These are phyloP conservation scores for Rutstroemia sydowiana DNA, from an alignment of 2,329 filamentous ascomycete genomes.

Conservation along the genomic window DNA sequence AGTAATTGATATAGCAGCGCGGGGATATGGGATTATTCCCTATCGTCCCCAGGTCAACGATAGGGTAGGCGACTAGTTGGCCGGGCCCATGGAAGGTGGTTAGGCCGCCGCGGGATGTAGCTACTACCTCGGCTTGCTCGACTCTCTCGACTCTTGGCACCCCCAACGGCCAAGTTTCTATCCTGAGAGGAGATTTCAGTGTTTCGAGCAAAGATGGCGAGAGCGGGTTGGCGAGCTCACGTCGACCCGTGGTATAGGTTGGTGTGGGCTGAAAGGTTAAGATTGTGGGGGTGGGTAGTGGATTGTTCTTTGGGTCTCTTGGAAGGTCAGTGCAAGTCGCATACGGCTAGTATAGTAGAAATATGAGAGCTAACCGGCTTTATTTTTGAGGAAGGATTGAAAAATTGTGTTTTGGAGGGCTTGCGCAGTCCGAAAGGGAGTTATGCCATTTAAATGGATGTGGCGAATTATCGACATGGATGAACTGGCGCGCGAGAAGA, in stretches of 20 bases:
- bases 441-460: constrained; percentile 47
- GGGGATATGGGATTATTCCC: constrained; percentile 51
- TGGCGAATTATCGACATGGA: too few species aligned
- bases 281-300: constrained; percentile 56
- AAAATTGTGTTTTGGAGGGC: constrained; percentile 50
- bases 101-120: constrained; percentile 66
- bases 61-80: constrained; percentile 86
- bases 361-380: constrained; percentile 29
- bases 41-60: constrained; percentile 81
- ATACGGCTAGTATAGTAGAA: background rate
- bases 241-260: constrained; percentile 84
- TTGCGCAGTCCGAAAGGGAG: constrained; percentile 47
- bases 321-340: background rate
- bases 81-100: constrained; percentile 95
- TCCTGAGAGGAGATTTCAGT: constrained; percentile 10
- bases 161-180: too few species aligned
- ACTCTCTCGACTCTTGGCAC: too few species aligned
- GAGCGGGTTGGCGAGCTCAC: constrained; percentile 52
- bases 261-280: constrained; percentile 77
- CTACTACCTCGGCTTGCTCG: constrained; percentile 26
- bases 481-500: too few species aligned
- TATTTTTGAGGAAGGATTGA: constrained; percentile 51
- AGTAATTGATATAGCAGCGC: constrained; percentile 65
- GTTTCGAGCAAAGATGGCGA: constrained; percentile 39
- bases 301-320: constrained; percentile 5